These are phyloP conservation scores for Kodamaea sagamina DNA, from an alignment of 805 yeast genomes.

Conservation along the genomic window DNA sequence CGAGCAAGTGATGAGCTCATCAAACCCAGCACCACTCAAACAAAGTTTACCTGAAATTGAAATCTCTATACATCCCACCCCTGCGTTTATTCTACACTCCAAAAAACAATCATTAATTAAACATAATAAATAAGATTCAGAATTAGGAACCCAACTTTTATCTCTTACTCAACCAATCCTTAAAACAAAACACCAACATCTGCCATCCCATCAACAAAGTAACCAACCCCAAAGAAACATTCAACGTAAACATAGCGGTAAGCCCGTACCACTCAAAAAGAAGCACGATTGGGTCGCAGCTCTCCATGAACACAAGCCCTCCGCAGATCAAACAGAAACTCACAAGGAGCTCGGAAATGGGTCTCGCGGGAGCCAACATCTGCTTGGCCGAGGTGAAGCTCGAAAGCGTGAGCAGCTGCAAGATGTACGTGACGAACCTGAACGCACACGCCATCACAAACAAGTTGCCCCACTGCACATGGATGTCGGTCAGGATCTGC, in stretches of 20 bases:
- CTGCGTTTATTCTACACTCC: too few relatives aligned
- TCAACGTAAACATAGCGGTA: constrained; percentile 88
- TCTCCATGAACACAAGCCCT: constrained; percentile 89
- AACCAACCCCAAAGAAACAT: constrained; percentile 77
- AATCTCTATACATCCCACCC: too few relatives aligned
- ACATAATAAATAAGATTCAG: neutral
- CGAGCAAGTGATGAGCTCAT: too few relatives aligned
- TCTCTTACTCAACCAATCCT: constrained; percentile 44
- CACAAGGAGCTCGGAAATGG: constrained; percentile 82
- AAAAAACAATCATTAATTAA: too few relatives aligned
- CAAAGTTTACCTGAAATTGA: too few relatives aligned
- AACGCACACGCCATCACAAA: constrained; percentile 80
- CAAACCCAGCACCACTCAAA: too few relatives aligned
- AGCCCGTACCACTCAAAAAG: constrained; percentile 81
- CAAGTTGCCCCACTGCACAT: constrained; percentile 89
- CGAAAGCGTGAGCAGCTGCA: constrained; percentile 47
- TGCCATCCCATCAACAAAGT: constrained; percentile 88
- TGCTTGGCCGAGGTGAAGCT: constrained; percentile 11
- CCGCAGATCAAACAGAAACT: constrained; percentile 83
- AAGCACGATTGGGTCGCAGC: constrained; percentile 81
- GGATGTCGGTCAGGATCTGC: constrained; percentile 72
- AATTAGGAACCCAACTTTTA: constrained; percentile 5
- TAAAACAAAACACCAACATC: constrained; percentile 66
- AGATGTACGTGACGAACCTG: constrained; percentile 62
- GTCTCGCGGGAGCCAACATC: constrained; percentile 48